Conservation (phyloP, 1,284 basidiomycete species). For the Cryptococcus jaspeensis region DNA sequence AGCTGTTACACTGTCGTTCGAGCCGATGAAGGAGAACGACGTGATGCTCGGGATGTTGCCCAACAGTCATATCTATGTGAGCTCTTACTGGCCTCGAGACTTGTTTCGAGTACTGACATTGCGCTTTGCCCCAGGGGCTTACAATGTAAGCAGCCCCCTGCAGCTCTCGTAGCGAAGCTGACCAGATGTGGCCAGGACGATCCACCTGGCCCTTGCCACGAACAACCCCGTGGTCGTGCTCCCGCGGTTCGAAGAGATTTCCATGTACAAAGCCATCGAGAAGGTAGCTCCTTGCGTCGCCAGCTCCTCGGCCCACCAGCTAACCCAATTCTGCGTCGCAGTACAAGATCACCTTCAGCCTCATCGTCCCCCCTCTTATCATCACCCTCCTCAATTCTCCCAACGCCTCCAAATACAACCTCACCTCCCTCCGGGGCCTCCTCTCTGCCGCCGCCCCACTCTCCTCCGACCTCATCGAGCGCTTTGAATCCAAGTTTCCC, state of each 20-base stretch:
- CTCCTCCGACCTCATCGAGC: conserved; percentile 50
- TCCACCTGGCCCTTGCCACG: conserved; percentile 62
- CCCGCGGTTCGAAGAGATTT: conserved; percentile 59
- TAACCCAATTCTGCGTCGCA: conserved; percentile 40
- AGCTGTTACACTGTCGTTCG: conserved; percentile 27
- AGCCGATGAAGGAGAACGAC: conserved; percentile 51
- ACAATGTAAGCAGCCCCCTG: conserved; percentile 9
- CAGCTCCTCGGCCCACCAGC: neutral
- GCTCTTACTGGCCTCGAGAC: neutral
- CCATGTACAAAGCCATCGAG: conserved; percentile 68
- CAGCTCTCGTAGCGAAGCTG: neutral
- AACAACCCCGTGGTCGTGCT: conserved; percentile 67
- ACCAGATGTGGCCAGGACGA: conserved; percentile 1
- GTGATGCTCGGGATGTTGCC: conserved; percentile 61
- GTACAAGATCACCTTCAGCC: conserved; percentile 62
- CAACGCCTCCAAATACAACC: conserved; percentile 68
- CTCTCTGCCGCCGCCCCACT: conserved; percentile 82
- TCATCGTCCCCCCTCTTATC: conserved; percentile 82
- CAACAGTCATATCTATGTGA: conserved; percentile 51
- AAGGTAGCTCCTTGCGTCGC: conserved; percentile 53
- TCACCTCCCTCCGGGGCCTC: conserved; percentile 62
- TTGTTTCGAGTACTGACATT: neutral
- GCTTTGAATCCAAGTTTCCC: conserved; percentile 31
- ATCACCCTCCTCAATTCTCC: conserved; percentile 55
- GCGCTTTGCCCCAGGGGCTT: conserved; percentile 17